Evolutionary conservation across 2,329 filamentous ascomycete species (phyloP).

Genomic region (Aspergillus uvarum): DNA sequence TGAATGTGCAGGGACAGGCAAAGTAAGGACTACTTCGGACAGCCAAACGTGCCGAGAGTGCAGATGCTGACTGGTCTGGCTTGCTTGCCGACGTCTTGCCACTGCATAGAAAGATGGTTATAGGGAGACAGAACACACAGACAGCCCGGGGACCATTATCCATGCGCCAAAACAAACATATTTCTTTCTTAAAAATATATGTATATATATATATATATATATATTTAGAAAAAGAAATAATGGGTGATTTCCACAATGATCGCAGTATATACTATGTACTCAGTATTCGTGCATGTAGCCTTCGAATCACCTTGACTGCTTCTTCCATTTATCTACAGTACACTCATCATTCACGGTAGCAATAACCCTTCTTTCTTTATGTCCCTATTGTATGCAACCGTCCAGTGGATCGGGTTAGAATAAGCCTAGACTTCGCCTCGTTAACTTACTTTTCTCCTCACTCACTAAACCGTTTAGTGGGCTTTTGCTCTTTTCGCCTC

Average conservation of each 20-base stretch:
- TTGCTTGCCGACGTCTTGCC: neutral
- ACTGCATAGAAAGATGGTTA: no score
- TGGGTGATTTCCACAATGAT: no score
- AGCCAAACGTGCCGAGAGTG: neutral
- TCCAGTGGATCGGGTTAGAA: neutral
- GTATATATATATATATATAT: no score
- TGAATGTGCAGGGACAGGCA: no score
- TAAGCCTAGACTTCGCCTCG: neutral
- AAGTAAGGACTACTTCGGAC: neutral
- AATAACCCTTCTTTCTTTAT: neutral
- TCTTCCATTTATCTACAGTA: neutral
- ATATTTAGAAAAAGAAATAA: no score
- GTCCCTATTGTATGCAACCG: neutral
- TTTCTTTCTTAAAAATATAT: no score
- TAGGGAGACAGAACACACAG: no score
- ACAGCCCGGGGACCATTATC: no score
- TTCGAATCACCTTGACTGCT: no score
- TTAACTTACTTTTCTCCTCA: neutral
- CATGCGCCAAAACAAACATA: no score
- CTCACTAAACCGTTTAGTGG: constrained; percentile 1
- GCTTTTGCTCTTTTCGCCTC: constrained; percentile 3
- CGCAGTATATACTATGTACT: no score
- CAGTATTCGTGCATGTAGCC: no score
- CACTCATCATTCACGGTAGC: neutral
- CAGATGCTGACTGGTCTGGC: neutral